Evolutionary conservation across 192 early-diverging fungal genomes (phyloP).

Genomic region (Chytriomyces hyalinus): DNA sequence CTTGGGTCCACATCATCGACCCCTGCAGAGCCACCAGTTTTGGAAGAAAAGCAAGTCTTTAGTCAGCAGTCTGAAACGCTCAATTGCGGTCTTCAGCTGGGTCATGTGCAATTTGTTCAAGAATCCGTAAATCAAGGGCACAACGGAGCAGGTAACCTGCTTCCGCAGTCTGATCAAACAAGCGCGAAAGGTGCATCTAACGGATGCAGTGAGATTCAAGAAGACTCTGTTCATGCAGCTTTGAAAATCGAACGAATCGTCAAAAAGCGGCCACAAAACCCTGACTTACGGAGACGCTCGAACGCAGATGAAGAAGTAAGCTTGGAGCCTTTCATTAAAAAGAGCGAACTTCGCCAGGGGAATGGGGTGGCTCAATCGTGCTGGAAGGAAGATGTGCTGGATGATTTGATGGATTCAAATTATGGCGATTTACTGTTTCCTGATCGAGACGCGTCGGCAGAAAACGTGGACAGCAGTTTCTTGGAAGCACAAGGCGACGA

Average conservation of each 20-base stretch:
- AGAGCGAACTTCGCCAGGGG: neutral
- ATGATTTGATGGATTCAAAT: conserved; percentile 1
- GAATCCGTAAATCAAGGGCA: too few relatives aligned
- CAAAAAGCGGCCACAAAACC: neutral
- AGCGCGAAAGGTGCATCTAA: neutral
- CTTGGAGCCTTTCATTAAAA: neutral
- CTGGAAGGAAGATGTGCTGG: neutral
- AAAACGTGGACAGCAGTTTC: too few relatives aligned
- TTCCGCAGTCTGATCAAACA: neutral
- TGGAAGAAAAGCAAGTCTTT: too few relatives aligned
- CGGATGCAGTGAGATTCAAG: neutral
- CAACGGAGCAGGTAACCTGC: neutral
- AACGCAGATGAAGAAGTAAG: neutral
- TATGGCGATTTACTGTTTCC: neutral
- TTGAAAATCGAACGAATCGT: neutral
- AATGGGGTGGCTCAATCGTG: neutral
- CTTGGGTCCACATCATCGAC: too few relatives aligned
- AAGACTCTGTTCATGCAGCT: neutral
- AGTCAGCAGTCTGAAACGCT: too few relatives aligned
- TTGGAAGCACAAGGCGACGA: too few relatives aligned
- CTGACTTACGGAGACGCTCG: neutral
- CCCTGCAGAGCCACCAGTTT: too few relatives aligned
- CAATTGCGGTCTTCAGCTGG: too few relatives aligned
- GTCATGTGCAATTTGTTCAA: too few relatives aligned
- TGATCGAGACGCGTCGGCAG: too few relatives aligned